phyloP scores from a whole-genome alignment of 2,329 filamentous ascomycete genomes.

The Graphium sp. region DNA sequence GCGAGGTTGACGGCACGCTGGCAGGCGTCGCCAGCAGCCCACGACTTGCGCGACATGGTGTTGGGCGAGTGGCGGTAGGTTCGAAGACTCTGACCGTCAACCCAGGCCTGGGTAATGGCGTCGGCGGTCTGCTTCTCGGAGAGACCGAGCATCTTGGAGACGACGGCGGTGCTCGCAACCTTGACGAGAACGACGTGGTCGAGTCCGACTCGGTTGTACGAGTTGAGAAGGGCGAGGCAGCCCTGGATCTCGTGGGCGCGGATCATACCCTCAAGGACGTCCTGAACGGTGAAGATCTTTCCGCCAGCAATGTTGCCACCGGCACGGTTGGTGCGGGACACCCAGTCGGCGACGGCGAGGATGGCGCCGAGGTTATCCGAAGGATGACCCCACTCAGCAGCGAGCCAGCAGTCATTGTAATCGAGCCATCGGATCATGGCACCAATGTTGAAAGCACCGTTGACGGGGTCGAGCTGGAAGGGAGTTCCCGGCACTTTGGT shows the following conservation, averaged over 20 bases:
- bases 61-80: conserved; percentile 97
- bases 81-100: conserved; percentile 86
- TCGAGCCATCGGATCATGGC: conserved; percentile 98
- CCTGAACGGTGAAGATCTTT: conserved; percentile 74
- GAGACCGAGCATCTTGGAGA: conserved; percentile 88
- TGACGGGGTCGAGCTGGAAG: conserved; percentile 89
- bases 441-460: conserved; percentile 96
- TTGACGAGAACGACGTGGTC: conserved; percentile 98
- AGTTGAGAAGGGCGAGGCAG: conserved; percentile 91
- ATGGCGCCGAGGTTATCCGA: conserved; percentile 97
- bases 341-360: conserved; percentile 91
- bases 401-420: conserved; percentile 99
- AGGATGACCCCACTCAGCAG: conserved; percentile 96
- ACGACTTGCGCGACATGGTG: conserved; percentile 99
- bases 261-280: conserved; percentile 94
- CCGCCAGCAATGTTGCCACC: conserved; percentile 69
- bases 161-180: conserved; percentile 85
- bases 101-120: conserved; percentile 92
- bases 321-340: conserved; percentile 72
- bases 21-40: conserved; percentile 96
- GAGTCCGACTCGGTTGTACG: conserved; percentile 94
- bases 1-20: conserved; percentile 85
- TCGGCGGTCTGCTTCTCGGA: conserved; percentile 83
- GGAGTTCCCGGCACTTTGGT: conserved; percentile 80
- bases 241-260: conserved; percentile 99